A percentile compares a stretch with the other conserved stretches of the same genome.
These are phyloP conservation scores for Coniosporium apollinis DNA, from an alignment of 495 filamentous ascomycete genomes.

Conservation along the genomic window DNA sequence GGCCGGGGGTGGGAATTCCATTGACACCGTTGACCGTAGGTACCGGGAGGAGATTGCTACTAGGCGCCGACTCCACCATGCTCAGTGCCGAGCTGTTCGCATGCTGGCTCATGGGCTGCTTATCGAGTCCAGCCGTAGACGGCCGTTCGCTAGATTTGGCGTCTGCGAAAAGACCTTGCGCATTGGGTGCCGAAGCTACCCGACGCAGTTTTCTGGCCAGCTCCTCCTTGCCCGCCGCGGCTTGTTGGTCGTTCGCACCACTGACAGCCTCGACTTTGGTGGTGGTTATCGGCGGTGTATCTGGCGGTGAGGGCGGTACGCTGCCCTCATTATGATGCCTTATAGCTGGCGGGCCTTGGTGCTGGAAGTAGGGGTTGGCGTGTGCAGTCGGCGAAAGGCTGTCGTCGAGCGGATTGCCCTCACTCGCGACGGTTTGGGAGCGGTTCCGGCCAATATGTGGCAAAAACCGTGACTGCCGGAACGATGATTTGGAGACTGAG, in stretches of 20 bases:
- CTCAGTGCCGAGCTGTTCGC: constrained; percentile 36
- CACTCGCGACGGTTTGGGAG: constrained; percentile 81
- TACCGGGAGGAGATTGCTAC: constrained; percentile 25
- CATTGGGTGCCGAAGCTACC: constrained; percentile 92
- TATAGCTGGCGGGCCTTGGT: constrained; percentile 83
- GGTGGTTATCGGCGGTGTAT: constrained; percentile 48
- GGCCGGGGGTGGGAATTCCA: constrained; percentile 32
- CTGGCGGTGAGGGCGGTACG: constrained; percentile 90
- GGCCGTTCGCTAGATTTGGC: constrained; percentile 49
- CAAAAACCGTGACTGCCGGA: constrained; percentile 72
- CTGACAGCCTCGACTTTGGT: constrained; percentile 56
- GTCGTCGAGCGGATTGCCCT: constrained; percentile 81
- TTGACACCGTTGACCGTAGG: constrained; percentile 28
- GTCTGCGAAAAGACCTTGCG: constrained; percentile 73
- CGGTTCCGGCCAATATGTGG: constrained; percentile 59
- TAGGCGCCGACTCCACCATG: constrained; percentile 33
- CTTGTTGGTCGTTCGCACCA: constrained; percentile 55
- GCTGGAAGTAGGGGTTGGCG: constrained; percentile 93
- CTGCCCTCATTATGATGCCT: constrained; percentile 90
- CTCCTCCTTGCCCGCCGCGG: constrained; percentile 67
- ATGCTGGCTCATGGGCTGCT: constrained; percentile 52
- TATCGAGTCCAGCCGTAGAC: constrained; percentile 54
- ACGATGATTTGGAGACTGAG: constrained; percentile 44
- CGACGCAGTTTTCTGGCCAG: constrained; percentile 79
- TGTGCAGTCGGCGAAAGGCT: constrained; percentile 79